Evolutionary conservation across 192 early-diverging fungal species (phyloP).

Genomic region (Gigaspora rosea): DNA sequence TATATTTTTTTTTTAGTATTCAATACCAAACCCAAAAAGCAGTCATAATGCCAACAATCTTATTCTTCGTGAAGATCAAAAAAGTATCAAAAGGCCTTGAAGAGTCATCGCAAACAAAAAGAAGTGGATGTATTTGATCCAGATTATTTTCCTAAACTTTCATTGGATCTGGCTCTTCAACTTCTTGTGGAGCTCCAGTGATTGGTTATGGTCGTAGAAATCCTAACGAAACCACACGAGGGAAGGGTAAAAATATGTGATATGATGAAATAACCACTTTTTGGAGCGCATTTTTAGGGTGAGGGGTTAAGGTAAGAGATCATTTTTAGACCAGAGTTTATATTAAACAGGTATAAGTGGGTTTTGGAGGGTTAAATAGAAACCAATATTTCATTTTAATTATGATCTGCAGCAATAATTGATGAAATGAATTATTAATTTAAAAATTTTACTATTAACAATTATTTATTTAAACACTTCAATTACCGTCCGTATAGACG

Average conservation of each 20-base stretch:
- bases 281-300: too few species aligned
- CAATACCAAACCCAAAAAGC: slow-evolving; percentile 81
- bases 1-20: slow-evolving; percentile 60
- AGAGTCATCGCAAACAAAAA: slow-evolving; percentile 52
- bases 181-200: slow-evolving; percentile 64
- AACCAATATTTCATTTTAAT: too few species aligned
- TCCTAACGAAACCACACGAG: slow-evolving; percentile 56
- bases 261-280: neutral
- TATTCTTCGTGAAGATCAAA: slow-evolving; percentile 89
- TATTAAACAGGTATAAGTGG: too few species aligned
- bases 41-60: slow-evolving; percentile 75
- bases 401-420: too few species aligned
- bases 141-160: slow-evolving; percentile 61
- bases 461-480: too few species aligned
- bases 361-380: too few species aligned
- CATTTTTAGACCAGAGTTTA: too few species aligned
- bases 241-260: slow-evolving; percentile 39
- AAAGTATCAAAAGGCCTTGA: slow-evolving; percentile 69
- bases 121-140: slow-evolving; percentile 66
- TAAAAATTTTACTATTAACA: too few species aligned
- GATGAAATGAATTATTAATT: too few species aligned
- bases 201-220: slow-evolving; percentile 72
- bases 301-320: too few species aligned
- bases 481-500: too few species aligned
- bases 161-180: slow-evolving; percentile 49